These are phyloP conservation scores for Yarrowia phangngaensis DNA, from an alignment of 805 yeast species.

Conservation along the genomic window DNA sequence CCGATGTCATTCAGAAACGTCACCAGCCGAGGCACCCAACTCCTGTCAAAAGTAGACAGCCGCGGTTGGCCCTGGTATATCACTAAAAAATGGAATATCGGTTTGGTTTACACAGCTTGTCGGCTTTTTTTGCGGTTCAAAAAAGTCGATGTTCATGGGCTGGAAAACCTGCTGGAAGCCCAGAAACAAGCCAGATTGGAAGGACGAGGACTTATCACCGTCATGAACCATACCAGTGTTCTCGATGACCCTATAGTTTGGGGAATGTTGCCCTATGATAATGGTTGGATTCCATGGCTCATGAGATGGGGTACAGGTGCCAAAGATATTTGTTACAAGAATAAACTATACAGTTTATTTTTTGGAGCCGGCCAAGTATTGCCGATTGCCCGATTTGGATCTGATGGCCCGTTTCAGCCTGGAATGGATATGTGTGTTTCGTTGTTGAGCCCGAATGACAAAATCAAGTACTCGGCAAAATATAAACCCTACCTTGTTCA, in stretches of 20 bases:
- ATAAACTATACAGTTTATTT: slow-evolving; percentile 43
- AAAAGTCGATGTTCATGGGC: slow-evolving; percentile 45
- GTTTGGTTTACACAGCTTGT: slow-evolving; percentile 17
- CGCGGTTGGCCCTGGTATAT: slow-evolving; percentile 23
- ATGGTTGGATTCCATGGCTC: slow-evolving; percentile 56
- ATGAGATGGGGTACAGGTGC: slow-evolving; percentile 97
- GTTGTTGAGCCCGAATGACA: slow-evolving; percentile 47
- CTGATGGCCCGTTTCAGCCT: slow-evolving; percentile 81
- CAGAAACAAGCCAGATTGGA: slow-evolving; percentile 59
- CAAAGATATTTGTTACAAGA: slow-evolving; percentile 72
- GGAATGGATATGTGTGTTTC: slow-evolving; percentile 82
- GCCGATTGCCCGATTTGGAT: slow-evolving; percentile 82
- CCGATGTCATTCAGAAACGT: slow-evolving; percentile 24
- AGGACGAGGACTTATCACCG: slow-evolving; percentile 71
- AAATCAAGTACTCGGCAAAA: slow-evolving; percentile 18
- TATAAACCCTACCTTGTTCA: slow-evolving; percentile 5
- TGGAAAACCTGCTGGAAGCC: slow-evolving; percentile 63
- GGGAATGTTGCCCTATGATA: slow-evolving; percentile 76
- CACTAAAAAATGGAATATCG: slow-evolving; percentile 23
- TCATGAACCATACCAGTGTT: slow-evolving; percentile 74
- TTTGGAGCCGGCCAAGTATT: slow-evolving; percentile 88
- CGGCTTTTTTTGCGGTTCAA: slow-evolving; percentile 1
- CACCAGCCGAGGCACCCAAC: slow-evolving; percentile 5
- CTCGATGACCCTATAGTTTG: slow-evolving; percentile 88
- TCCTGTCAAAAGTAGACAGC: slow-evolving; percentile 13